These are phyloP conservation scores for Rhynchosporium agropyri DNA, from an alignment of 2,329 filamentous ascomycete species.

Conservation along the genomic window DNA sequence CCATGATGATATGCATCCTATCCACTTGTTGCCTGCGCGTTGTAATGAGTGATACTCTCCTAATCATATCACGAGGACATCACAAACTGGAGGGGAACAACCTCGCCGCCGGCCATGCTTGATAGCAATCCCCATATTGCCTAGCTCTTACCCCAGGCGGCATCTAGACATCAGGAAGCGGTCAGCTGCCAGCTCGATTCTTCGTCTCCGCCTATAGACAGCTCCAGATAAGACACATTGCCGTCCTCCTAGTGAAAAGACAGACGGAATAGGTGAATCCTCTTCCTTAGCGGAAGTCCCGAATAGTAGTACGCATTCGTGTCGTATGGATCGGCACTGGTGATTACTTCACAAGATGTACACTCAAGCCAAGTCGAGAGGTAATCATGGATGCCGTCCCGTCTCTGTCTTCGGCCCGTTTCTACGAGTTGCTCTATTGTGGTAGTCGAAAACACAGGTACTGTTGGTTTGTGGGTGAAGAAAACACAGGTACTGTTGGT, in stretches of 20 bases:
- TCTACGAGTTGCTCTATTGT: not conserved
- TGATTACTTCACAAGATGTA: not conserved
- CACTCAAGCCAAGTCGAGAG: not conserved
- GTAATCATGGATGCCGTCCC: conserved; percentile 5
- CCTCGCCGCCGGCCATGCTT: conserved; percentile 13
- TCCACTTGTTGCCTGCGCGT: not conserved
- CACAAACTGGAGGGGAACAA: not conserved
- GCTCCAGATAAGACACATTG: conserved; percentile 13
- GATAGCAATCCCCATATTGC: conserved; percentile 7
- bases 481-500: not conserved
- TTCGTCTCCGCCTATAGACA: conserved; percentile 11
- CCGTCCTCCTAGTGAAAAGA: not conserved
- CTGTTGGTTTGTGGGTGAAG: not conserved
- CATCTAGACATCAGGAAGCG: not conserved
- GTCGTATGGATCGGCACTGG: not conserved
- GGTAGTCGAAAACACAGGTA: not conserved
- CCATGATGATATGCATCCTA: conserved; percentile 12
- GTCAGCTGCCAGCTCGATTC: conserved; percentile 7
- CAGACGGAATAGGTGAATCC: conserved; percentile 3
- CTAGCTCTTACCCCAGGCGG: conserved; percentile 7
- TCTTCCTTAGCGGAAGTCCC: conserved; percentile 12
- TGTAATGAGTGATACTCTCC: not conserved
- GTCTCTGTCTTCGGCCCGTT: conserved; percentile 5
- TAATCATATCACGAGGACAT: not conserved
- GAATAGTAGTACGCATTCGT: conserved; percentile 10